A percentile compares a stretch with the other conserved stretches of the same genome.
These are phyloP conservation scores for Nemania sp. DNA, from an alignment of 2,329 filamentous ascomycete genomes.

Conservation along the genomic window DNA sequence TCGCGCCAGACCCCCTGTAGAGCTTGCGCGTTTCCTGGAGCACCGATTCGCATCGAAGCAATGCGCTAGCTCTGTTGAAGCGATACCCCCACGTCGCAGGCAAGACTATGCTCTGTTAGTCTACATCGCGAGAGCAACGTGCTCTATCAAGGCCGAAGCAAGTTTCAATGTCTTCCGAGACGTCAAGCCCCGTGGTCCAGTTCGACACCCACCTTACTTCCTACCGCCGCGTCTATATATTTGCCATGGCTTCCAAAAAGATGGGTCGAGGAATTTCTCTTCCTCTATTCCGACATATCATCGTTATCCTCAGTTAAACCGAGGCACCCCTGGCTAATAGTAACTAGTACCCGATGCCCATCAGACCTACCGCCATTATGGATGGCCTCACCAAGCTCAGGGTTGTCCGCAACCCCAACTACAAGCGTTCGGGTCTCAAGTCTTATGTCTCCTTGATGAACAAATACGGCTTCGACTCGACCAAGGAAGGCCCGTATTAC, in stretches of 20 bases:
- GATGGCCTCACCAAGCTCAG: slow-evolving; percentile 50
- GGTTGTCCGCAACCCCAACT: slow-evolving; percentile 61
- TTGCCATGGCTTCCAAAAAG: background rate
- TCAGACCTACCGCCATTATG: slow-evolving; percentile 17
- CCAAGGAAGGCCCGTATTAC: slow-evolving; percentile 64
- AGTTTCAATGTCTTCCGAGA: slow-evolving; percentile 8
- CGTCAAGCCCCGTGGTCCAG: background rate
- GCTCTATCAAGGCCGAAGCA: slow-evolving; percentile 13
- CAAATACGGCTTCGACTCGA: slow-evolving; percentile 67
- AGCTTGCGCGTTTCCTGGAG: slow-evolving; percentile 19
- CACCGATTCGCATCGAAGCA: slow-evolving; percentile 13
- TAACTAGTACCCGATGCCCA: slow-evolving; percentile 15
- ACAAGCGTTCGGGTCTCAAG: slow-evolving; percentile 62
- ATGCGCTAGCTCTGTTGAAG: slow-evolving; percentile 11
- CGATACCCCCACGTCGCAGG: slow-evolving; percentile 14
- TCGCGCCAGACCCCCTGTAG: slow-evolving; percentile 12
- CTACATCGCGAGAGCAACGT: slow-evolving; percentile 1
- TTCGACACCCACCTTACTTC: background rate
- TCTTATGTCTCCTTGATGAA: slow-evolving; percentile 65
- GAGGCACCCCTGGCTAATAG: background rate
- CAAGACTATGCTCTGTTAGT: slow-evolving; percentile 14
- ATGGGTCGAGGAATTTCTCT: background rate
- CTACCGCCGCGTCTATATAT: background rate
- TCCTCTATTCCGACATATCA: background rate
- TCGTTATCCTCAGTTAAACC: background rate